These are phyloP conservation scores for Penicillium corylophilum DNA, from an alignment of 2,329 filamentous ascomycete species.

Conservation along the genomic window DNA sequence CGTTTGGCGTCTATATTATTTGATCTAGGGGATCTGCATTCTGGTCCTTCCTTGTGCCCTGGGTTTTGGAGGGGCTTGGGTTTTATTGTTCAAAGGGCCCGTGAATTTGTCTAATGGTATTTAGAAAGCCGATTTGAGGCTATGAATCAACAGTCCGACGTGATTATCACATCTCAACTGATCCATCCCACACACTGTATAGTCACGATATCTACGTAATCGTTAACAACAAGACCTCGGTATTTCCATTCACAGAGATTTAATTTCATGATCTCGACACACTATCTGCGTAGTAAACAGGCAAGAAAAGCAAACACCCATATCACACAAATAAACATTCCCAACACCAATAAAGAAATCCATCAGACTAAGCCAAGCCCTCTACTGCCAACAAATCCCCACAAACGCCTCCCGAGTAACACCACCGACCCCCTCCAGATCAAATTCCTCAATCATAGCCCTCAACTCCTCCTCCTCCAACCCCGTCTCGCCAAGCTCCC, in stretches of 20 bases:
- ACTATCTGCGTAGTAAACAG: neutral
- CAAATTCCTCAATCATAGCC: constrained; percentile 98
- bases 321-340: neutral
- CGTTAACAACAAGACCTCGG: neutral
- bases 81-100: neutral
- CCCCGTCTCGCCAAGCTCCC: constrained; percentile 82
- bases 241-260: neutral
- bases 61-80: neutral
- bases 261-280: neutral
- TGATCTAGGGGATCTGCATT: neutral
- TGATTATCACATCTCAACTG: neutral
- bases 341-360: neutral
- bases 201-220: neutral
- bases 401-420: constrained; percentile 65
- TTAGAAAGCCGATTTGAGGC: neutral
- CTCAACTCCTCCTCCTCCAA: constrained; percentile 88
- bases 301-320: neutral
- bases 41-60: neutral
- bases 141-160: neutral
- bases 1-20: constrained; percentile 4
- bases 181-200: neutral
- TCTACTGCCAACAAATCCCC: constrained; percentile 61
- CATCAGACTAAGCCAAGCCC: neutral
- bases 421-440: constrained; percentile 86
- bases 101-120: neutral